Conservation (phyloP, 2,329 filamentous ascomycete genomes). For the Trichoderma lentiforme region DNA sequence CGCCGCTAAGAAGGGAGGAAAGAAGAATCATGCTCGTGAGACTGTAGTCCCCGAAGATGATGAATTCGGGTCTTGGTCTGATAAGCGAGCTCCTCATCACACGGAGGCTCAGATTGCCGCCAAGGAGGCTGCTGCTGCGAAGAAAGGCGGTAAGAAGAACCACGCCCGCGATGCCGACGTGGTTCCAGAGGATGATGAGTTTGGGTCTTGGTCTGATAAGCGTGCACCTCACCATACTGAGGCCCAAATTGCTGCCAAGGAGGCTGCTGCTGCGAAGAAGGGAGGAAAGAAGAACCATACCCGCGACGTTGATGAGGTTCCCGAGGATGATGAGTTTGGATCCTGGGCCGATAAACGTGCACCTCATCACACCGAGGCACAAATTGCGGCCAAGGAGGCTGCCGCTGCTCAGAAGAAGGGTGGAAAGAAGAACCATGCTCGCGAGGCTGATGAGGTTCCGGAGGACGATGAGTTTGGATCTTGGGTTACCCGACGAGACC, state of each 20-base stretch:
- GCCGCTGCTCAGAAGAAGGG: not conserved
- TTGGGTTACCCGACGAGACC: not conserved
- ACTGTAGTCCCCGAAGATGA: not conserved
- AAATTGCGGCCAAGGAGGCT: not conserved
- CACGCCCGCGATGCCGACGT: not conserved
- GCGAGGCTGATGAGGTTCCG: not conserved
- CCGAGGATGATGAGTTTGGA: not conserved
- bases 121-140: too few species aligned
- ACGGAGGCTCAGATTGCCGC: not conserved
- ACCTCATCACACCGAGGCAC: not conserved
- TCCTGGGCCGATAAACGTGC: too few species aligned
- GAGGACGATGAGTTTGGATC: not conserved
- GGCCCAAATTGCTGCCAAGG: not conserved
- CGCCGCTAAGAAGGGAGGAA: not conserved
- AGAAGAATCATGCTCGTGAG: not conserved
- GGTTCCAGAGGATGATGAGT: not conserved
- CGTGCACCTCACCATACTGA: not conserved
- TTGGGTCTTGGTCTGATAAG: not conserved
- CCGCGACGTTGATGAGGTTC: not conserved
- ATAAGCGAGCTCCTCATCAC: too few species aligned
- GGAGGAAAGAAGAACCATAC: not conserved
- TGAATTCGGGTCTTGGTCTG: not conserved
- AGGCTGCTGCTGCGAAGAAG: not conserved
- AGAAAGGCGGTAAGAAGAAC: not conserved
- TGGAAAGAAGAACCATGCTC: not conserved